Evolutionary conservation across 139 green algal genomes (phyloP).

Genomic region (Tetratostichococcus sp.): DNA sequence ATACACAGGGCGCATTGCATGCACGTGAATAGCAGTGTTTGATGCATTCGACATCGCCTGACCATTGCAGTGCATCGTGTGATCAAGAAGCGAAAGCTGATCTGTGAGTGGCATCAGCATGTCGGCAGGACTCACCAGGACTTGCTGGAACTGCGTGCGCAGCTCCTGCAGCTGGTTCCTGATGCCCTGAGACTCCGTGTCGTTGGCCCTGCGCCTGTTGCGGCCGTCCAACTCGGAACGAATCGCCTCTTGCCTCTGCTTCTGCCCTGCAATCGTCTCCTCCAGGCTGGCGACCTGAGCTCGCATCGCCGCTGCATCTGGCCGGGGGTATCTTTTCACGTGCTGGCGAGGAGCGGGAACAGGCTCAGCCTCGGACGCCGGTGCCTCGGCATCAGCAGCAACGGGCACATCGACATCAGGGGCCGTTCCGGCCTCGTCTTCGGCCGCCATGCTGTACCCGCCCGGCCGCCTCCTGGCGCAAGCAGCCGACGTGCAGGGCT

Average conservation of each 20-base stretch:
- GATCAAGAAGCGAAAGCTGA: too few relatives aligned
- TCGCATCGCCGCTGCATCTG: conserved; percentile 23
- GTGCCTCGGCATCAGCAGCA: background rate
- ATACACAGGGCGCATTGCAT: too few relatives aligned
- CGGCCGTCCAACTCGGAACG: conserved; percentile 4
- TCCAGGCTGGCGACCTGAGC: conserved; percentile 27
- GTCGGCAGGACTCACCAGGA: conserved; percentile 5
- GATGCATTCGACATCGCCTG: too few relatives aligned
- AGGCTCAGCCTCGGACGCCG: too few relatives aligned
- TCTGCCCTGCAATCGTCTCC: conserved; percentile 7
- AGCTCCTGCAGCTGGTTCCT: conserved; percentile 11
- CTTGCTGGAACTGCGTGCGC: conserved; percentile 10
- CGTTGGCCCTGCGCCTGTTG: conserved; percentile 1
- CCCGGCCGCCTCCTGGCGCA: too few relatives aligned
- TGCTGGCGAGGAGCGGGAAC: too few relatives aligned
- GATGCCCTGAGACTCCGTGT: conserved; percentile 1
- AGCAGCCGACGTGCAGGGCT: too few relatives aligned
- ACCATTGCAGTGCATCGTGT: too few relatives aligned
- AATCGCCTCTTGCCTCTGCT: conserved; percentile 32
- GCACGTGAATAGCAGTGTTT: too few relatives aligned
- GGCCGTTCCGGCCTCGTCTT: background rate
- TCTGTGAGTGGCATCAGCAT: too few relatives aligned
- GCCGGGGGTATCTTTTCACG: conserved; percentile 17
- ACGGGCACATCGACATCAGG: too few relatives aligned
- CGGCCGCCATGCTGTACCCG: background rate